A percentile compares a stretch with the other conserved stretches of the same genome.
phyloP scores from a whole-genome alignment of 257 asterid species.

The Ophiorrhiza pumila region DNA sequence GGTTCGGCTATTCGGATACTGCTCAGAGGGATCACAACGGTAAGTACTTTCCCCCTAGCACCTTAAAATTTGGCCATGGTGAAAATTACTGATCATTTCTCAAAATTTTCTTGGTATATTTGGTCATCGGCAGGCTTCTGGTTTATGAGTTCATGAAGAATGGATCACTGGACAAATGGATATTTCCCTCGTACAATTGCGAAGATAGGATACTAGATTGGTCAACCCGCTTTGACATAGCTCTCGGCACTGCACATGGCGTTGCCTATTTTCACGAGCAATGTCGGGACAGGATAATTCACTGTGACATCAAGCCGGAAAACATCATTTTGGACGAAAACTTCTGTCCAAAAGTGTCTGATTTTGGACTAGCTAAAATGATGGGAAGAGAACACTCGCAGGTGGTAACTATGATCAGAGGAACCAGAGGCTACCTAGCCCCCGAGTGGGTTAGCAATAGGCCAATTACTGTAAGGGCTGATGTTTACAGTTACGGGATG shows the following conservation, averaged over 20 bases:
- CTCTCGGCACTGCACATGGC: constrained; percentile 82
- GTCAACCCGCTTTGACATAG: constrained; percentile 71
- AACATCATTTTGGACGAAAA: constrained; percentile 80
- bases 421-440: constrained; percentile 85
- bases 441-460: constrained; percentile 92
- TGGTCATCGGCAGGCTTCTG: constrained; percentile 57
- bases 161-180: constrained; percentile 87
- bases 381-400: constrained; percentile 95
- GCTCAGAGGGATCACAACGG: constrained; percentile 78
- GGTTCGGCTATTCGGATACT: constrained; percentile 79
- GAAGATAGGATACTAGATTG: constrained; percentile 55
- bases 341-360: constrained; percentile 84
- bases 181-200: constrained; percentile 47
- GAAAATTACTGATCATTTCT: not conserved
- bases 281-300: constrained; percentile 79
- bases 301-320: constrained; percentile 91
- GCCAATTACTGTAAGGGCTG: constrained; percentile 84
- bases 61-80: too few relatives aligned
- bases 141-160: constrained; percentile 93
- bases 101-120: not conserved
- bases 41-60: constrained; percentile 7
- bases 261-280: constrained; percentile 93
- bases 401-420: constrained; percentile 78
- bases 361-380: constrained; percentile 86
- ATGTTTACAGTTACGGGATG: constrained; percentile 93